These are phyloP conservation scores for Torrubiella hemipterigena DNA, from an alignment of 2,329 filamentous ascomycete genomes.

Conservation along the genomic window DNA sequence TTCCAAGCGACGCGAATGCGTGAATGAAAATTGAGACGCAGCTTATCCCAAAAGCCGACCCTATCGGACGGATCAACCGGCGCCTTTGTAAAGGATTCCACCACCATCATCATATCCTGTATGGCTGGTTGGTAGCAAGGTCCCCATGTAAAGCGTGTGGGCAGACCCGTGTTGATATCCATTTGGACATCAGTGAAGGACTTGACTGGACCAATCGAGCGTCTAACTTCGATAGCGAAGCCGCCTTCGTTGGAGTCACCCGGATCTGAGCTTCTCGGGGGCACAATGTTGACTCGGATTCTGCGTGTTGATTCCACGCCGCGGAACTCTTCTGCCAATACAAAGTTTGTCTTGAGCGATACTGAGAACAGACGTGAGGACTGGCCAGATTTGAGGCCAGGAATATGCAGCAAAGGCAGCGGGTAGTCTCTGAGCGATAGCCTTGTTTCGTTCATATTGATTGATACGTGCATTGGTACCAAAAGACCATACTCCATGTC, in stretches of 20 bases:
- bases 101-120: slow-evolving; percentile 99
- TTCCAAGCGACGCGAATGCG: slow-evolving; percentile 83
- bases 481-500: slow-evolving; percentile 86
- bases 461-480: slow-evolving; percentile 76
- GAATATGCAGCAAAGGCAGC: slow-evolving; percentile 81
- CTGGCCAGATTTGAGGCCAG: slow-evolving; percentile 67
- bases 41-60: slow-evolving; percentile 98
- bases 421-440: slow-evolving; percentile 89
- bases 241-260: slow-evolving; percentile 43
- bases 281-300: slow-evolving; percentile 74
- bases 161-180: slow-evolving; percentile 84
- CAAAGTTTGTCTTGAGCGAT: slow-evolving; percentile 80
- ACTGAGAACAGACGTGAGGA: slow-evolving; percentile 70
- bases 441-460: slow-evolving; percentile 82
- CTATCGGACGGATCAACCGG: slow-evolving; percentile 87
- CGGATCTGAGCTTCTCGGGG: slow-evolving; percentile 48
- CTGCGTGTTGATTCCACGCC: slow-evolving; percentile 68
- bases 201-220: slow-evolving; percentile 90
- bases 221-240: slow-evolving; percentile 75
- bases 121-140: slow-evolving; percentile 96
- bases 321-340: slow-evolving; percentile 87
- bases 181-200: slow-evolving; percentile 88
- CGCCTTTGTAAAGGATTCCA: slow-evolving; percentile 94
- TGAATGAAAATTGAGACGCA: slow-evolving; percentile 87
- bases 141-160: slow-evolving; percentile 92